Percentiles rank a stretch among this genome's conserved stretches.
phyloP scores from a whole-genome alignment of 1,284 basidiomycete genomes.

The Filobasidium uniguttulatum region DNA sequence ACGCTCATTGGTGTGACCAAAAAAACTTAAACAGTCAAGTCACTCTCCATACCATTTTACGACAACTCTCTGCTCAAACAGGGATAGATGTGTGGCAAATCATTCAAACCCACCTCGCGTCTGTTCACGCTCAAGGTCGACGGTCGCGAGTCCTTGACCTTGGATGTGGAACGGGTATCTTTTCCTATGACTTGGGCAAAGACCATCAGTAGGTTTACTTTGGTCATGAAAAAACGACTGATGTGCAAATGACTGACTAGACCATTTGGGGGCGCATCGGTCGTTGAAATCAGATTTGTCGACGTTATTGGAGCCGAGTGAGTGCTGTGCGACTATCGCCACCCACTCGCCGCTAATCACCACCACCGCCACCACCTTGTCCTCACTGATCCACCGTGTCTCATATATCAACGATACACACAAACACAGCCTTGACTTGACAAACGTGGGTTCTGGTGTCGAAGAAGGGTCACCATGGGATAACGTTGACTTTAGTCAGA shows the following conservation, averaged over 20 bases:
- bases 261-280: background rate
- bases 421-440: slow-evolving; percentile 11
- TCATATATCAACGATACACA: too few relatives aligned
- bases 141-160: slow-evolving; percentile 11
- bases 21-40: too few relatives aligned
- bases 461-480: slow-evolving; percentile 8
- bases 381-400: too few relatives aligned
- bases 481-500: slow-evolving; percentile 10
- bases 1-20: too few relatives aligned
- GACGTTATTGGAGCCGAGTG: slow-evolving; percentile 15
- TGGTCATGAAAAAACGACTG: background rate
- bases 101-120: slow-evolving; percentile 2
- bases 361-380: too few relatives aligned
- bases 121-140: slow-evolving; percentile 7
- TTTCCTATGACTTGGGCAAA: slow-evolving; percentile 9
- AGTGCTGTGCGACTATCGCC: too few relatives aligned
- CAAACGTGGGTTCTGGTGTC: slow-evolving; percentile 9
- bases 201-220: background rate
- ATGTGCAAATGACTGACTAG: background rate
- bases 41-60: slow-evolving; percentile 6
- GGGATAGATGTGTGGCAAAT: slow-evolving; percentile 6
- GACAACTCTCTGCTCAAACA: slow-evolving; percentile 7
- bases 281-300: slow-evolving; percentile 2
- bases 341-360: too few relatives aligned
- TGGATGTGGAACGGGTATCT: slow-evolving; percentile 13